Percentiles rank a stretch among this genome's conserved stretches.
Evolutionary conservation across 2,329 filamentous ascomycete species (phyloP).

Genomic region (Phialemoniopsis sp.): DNA sequence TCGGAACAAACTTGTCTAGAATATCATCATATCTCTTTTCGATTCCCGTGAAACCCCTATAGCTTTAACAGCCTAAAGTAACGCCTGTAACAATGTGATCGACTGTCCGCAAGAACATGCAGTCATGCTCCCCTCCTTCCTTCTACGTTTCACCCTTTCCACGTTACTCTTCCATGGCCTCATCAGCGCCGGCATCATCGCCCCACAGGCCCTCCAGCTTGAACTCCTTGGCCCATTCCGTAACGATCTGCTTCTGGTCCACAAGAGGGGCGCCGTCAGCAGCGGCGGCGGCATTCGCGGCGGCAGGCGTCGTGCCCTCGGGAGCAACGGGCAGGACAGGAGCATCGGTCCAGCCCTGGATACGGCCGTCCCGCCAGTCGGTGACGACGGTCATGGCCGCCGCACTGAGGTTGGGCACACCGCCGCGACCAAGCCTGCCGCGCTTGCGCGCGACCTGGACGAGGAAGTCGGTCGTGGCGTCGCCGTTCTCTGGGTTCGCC

Average conservation of each 20-base stretch:
- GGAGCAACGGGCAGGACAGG: conserved; percentile 61
- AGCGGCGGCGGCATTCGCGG: conserved; percentile 24
- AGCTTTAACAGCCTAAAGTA: background rate
- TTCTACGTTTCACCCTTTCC: background rate
- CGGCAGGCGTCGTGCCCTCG: conserved; percentile 17
- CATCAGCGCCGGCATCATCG: conserved; percentile 46
- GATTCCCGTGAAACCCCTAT: too few species aligned
- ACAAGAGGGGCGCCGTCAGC: conserved; percentile 42
- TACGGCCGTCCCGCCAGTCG: conserved; percentile 95
- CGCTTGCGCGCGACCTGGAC: conserved; percentile 93
- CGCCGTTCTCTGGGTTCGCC: conserved; percentile 59
- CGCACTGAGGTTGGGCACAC: conserved; percentile 81
- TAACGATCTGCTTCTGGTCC: conserved; percentile 83
- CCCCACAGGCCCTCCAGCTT: conserved; percentile 92
- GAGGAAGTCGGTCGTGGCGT: conserved; percentile 84
- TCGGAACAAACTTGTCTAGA: too few species aligned
- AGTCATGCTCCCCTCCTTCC: background rate
- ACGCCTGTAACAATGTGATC: conserved; percentile 3
- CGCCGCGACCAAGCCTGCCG: conserved; percentile 81
- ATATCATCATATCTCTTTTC: too few species aligned
- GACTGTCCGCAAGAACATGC: conserved; percentile 4
- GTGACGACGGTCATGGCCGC: conserved; percentile 91
- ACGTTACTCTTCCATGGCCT: conserved; percentile 44
- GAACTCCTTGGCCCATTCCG: conserved; percentile 91
- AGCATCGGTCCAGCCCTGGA: conserved; percentile 86